These are phyloP conservation scores for Phoenix roebelenii DNA, from an alignment of 176 grass and related monocot species.

Conservation along the genomic window DNA sequence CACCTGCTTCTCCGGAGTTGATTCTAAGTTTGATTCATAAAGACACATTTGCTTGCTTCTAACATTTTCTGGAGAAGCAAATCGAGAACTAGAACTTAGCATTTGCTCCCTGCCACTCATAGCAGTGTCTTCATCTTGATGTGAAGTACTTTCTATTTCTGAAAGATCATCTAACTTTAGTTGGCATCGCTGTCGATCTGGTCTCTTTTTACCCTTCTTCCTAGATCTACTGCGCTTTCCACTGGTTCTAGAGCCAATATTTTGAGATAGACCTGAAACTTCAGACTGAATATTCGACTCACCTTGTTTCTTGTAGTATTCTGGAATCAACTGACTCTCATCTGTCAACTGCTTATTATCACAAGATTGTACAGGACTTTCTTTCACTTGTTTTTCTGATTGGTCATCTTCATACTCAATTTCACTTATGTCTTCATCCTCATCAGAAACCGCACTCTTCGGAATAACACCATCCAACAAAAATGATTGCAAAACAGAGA, in stretches of 20 bases:
- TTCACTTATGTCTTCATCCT: slow-evolving; percentile 73
- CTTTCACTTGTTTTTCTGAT: slow-evolving; percentile 45
- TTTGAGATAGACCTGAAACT: slow-evolving; percentile 32
- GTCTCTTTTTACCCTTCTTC: slow-evolving; percentile 97
- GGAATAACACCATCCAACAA: slow-evolving; percentile 89
- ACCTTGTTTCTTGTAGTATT: slow-evolving; percentile 51
- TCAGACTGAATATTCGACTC: slow-evolving; percentile 16
- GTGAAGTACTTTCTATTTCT: slow-evolving; percentile 47
- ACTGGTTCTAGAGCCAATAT: slow-evolving; percentile 46
- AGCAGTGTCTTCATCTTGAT: slow-evolving; percentile 60
- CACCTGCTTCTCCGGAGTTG: slow-evolving; percentile 43
- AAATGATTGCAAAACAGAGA: slow-evolving; percentile 80
- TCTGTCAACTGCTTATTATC: slow-evolving; percentile 40
- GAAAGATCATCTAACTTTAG: slow-evolving; percentile 65
- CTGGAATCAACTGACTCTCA: slow-evolving; percentile 59
- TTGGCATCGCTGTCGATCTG: slow-evolving; percentile 61
- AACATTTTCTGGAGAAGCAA: slow-evolving; percentile 83
- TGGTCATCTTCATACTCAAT: slow-evolving; percentile 58
- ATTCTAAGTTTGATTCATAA: slow-evolving; percentile 57
- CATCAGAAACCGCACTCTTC: slow-evolving; percentile 64
- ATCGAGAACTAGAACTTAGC: slow-evolving; percentile 40
- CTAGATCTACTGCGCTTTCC: slow-evolving; percentile 58
- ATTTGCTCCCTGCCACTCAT: slow-evolving; percentile 13
- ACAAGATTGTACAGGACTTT: slow-evolving; percentile 14
- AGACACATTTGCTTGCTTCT: slow-evolving; percentile 59